Base-by-base conservation (phyloP, 306 rosid species). In the Glycine latifolia region DNA sequence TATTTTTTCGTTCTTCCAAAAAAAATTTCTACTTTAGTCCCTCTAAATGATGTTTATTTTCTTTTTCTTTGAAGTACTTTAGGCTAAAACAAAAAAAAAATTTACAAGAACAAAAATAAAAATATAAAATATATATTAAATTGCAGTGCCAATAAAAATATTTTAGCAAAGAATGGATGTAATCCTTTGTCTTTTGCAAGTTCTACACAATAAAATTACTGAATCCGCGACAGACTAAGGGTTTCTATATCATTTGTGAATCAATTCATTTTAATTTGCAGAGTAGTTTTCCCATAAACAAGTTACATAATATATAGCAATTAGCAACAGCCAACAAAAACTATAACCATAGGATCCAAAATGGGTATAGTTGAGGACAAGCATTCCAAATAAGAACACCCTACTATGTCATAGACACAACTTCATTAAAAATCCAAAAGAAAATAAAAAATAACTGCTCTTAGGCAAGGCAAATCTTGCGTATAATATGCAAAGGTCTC, bases 401-500 rank as follows among this genome's bases (percentile, higher is more conserved):
- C 65, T 35, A 10, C 33, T 71, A 49, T 17, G 6, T 48, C 8
- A 67, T 16, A 55, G 58, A 37, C 44, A 44, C 48, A 69, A 71
- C 71, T 56, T 60, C 49, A 33, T 37, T 67, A 0, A 46, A 13
- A 66, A 39, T 12, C 9, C 1, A 65, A 58, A 73, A 26, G 31
- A 26, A 26, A 26, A 26, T 26, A 26, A 26, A 26, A 39, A 44
- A 56, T n/a, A 49, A 6, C n/a, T 71, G 43, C 71, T 31, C 47
- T 68, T 10, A 59, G 44, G 47, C 9, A 71, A 69, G 86, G 68
- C 13, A 43, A 69, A 47, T 74, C 59, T 37, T 39, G 52, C 8
- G 68, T 43, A 73, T 81, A 55, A 66, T 15, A 59, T 75, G 80
- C 52, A 44, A 67, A 82, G 62, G 62, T 61, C 71, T 73, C 47